Conservation (phyloP, 768 basidiomycete species). For the Exidia glandulosa region DNA sequence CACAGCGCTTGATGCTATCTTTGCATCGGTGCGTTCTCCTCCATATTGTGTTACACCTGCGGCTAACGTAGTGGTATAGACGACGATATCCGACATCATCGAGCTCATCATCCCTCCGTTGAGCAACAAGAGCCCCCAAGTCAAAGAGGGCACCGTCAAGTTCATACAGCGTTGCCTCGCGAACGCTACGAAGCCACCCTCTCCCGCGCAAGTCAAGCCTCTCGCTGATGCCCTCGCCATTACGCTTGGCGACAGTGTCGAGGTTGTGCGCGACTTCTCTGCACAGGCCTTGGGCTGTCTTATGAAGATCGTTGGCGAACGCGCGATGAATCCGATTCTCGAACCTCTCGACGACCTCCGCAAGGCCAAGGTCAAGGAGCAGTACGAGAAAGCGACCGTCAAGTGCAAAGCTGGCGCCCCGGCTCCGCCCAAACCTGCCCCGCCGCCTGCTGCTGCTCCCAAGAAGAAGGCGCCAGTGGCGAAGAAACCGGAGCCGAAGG, state of each 20-base stretch:
- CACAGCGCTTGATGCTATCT: constrained; percentile 79
- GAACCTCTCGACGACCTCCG: constrained; percentile 79
- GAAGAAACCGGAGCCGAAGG: constrained; percentile 5
- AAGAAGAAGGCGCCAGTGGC: constrained; percentile 25
- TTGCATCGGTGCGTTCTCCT: constrained; percentile 51
- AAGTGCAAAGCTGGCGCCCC: constrained; percentile 66
- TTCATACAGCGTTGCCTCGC: constrained; percentile 74
- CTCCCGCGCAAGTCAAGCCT: constrained; percentile 66
- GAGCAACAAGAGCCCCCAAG: constrained; percentile 90
- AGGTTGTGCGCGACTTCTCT: constrained; percentile 84
- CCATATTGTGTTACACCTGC: not conserved
- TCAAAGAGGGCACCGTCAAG: constrained; percentile 85
- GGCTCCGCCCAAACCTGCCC: constrained; percentile 31
- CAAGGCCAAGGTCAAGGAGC: constrained; percentile 89
- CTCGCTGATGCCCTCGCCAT: constrained; percentile 64
- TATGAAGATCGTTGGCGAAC: constrained; percentile 96
- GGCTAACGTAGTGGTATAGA: constrained; percentile 38
- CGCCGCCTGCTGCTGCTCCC: constrained; percentile 19
- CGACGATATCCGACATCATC: constrained; percentile 65
- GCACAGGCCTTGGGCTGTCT: constrained; percentile 78
- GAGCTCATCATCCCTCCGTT: constrained; percentile 71
- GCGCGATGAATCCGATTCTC: constrained; percentile 77
- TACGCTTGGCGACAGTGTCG: constrained; percentile 79
- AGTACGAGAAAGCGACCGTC: constrained; percentile 83
- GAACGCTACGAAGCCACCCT: constrained; percentile 57